Evolutionary conservation across 2,329 filamentous ascomycete genomes (phyloP).

Genomic region (Aspergillus brasiliensis): DNA sequence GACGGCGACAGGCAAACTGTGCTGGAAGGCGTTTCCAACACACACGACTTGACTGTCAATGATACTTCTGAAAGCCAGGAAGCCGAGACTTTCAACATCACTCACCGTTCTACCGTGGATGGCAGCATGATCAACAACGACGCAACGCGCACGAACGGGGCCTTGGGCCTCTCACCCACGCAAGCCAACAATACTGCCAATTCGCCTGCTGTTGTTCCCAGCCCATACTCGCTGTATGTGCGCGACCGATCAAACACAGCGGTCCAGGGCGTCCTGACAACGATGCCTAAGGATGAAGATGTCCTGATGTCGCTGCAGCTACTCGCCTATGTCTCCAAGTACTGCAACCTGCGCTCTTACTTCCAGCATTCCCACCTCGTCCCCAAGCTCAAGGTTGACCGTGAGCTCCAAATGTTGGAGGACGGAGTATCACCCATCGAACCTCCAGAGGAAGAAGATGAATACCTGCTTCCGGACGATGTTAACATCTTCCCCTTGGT

Average conservation of each 20-base stretch:
- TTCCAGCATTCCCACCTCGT: conserved; percentile 95
- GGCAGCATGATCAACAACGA: conserved; percentile 77
- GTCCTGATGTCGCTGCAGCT: conserved; percentile 97
- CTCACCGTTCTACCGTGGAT: conserved; percentile 79
- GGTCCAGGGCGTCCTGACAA: conserved; percentile 74
- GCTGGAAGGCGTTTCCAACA: conserved; percentile 68
- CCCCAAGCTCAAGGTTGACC: conserved; percentile 84
- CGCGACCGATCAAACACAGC: conserved; percentile 71
- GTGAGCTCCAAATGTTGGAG: conserved; percentile 79
- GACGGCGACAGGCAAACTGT: conserved; percentile 82
- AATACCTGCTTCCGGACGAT: conserved; percentile 89
- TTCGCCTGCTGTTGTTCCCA: conserved; percentile 70
- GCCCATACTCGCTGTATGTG: conserved; percentile 76
- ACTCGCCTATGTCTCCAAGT: conserved; percentile 96
- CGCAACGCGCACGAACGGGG: conserved; percentile 66
- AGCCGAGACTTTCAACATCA: conserved; percentile 90
- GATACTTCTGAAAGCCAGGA: conserved; percentile 84
- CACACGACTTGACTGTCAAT: conserved; percentile 73
- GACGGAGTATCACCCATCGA: conserved; percentile 55
- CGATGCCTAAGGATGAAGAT: conserved; percentile 95
- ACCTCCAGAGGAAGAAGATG: conserved; percentile 67
- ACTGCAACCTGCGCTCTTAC: conserved; percentile 92
- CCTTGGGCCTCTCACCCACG: conserved; percentile 74
- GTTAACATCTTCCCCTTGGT: conserved; percentile 98
- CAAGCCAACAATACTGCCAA: conserved; percentile 62